Percentiles rank a stretch among this genome's conserved stretches.
These are phyloP conservation scores for Calonectria pauciramosa DNA, from an alignment of 2,329 filamentous ascomycete genomes.

Conservation along the genomic window DNA sequence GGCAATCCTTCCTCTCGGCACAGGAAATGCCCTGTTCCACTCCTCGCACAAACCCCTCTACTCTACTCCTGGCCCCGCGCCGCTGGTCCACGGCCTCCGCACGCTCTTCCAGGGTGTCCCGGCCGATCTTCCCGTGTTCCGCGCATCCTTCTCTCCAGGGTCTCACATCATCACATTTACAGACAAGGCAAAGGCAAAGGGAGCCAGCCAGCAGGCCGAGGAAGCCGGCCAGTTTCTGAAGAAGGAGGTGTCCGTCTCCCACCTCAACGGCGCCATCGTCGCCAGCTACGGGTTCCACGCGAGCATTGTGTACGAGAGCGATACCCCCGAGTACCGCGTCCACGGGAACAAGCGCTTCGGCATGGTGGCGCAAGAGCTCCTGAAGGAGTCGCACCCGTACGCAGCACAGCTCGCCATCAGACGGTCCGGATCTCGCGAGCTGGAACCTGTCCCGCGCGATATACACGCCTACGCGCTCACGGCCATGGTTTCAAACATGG, in stretches of 20 bases:
- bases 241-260: conserved; percentile 51
- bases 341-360: conserved; percentile 84
- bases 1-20: conserved; percentile 72
- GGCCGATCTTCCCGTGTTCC: conserved; percentile 72
- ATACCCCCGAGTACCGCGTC: conserved; percentile 84
- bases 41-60: conserved; percentile 73
- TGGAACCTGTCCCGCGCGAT: conserved; percentile 50
- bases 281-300: conserved; percentile 93
- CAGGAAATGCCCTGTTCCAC: conserved; percentile 75
- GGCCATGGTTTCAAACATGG: conserved; percentile 84
- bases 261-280: conserved; percentile 83
- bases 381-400: conserved; percentile 70
- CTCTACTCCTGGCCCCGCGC: conserved; percentile 51
- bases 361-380: conserved; percentile 83
- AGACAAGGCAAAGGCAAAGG: conserved; percentile 31
- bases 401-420: conserved; percentile 57
- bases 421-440: conserved; percentile 26
- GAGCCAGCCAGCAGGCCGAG: neutral
- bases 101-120: conserved; percentile 72
- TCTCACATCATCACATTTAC: conserved; percentile 62
- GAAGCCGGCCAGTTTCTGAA: conserved; percentile 39
- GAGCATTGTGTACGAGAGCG: conserved; percentile 89
- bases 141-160: conserved; percentile 71
- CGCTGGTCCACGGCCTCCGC: conserved; percentile 65
- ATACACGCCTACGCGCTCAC: conserved; percentile 83